These are phyloP conservation scores for Ganoderma resinaceum DNA, from an alignment of 1,284 basidiomycete species.

Conservation along the genomic window DNA sequence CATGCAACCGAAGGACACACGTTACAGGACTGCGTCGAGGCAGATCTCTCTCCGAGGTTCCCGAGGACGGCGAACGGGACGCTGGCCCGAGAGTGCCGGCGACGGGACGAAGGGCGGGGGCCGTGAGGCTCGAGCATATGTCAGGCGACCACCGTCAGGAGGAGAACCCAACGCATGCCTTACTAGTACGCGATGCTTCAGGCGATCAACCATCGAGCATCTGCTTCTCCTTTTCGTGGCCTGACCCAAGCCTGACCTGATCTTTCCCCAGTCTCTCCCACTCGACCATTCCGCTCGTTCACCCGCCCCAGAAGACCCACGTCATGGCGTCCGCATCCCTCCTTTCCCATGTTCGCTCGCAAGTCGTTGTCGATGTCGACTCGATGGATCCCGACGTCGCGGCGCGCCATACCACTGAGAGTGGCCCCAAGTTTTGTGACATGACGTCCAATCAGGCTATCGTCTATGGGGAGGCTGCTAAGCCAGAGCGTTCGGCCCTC, in stretches of 20 bases:
- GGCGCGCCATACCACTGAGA: constrained; percentile 40
- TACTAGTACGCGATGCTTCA: neutral
- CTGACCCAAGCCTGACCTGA: neutral
- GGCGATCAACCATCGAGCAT: neutral
- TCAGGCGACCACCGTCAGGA: neutral
- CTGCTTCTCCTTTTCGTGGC: neutral
- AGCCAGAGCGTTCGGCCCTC: constrained; percentile 43
- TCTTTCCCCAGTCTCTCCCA: neutral
- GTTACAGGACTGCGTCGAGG: neutral
- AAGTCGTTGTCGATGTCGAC: constrained; percentile 54
- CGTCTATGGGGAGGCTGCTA: constrained; percentile 45
- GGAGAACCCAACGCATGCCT: neutral
- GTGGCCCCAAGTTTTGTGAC: constrained; percentile 46
- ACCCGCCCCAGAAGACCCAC: neutral
- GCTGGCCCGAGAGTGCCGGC: neutral
- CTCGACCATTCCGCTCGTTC: neutral
- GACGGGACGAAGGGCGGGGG: neutral
- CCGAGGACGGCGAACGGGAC: neutral
- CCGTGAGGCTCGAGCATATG: neutral
- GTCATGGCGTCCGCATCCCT: constrained; percentile 38
- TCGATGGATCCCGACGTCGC: constrained; percentile 56
- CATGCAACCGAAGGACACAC: neutral
- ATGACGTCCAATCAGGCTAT: constrained; percentile 64
- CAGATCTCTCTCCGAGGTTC: neutral
- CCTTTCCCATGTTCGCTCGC: constrained; percentile 46